phyloP scores from a whole-genome alignment of 225 moss, liverwort and hornwort species.

The Neckera pumila region DNA sequence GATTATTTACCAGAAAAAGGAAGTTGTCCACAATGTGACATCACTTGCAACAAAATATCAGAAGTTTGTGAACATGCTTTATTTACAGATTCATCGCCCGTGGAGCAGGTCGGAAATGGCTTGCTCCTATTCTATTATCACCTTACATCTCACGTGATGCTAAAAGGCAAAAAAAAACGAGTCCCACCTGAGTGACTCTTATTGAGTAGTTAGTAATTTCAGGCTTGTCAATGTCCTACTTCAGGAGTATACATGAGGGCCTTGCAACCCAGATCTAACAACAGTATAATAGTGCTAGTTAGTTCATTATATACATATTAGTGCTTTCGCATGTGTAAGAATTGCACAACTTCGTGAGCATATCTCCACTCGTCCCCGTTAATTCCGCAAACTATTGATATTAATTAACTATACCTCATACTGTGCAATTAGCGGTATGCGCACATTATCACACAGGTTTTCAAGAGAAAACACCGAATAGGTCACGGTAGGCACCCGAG shows the following conservation, averaged over 20 bases:
- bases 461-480: conserved; percentile 39
- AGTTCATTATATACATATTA: conserved; percentile 3
- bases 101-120: background rate
- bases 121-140: background rate
- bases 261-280: background rate
- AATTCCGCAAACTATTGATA: background rate
- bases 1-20: background rate
- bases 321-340: background rate
- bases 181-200: background rate
- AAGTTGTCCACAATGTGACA: background rate
- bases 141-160: background rate
- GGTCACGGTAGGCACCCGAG: conserved; percentile 2
- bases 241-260: background rate
- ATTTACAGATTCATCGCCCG: conserved; percentile 9
- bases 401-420: background rate
- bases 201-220: background rate
- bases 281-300: background rate
- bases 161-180: background rate
- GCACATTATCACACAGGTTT: background rate
- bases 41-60: background rate
- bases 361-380: background rate
- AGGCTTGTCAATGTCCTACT: background rate
- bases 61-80: conserved; percentile 21
- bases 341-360: background rate
- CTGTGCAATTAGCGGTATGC: background rate